phyloP scores from a whole-genome alignment of 208 protist genomes.

The Trypanosomatidae sp. region DNA sequence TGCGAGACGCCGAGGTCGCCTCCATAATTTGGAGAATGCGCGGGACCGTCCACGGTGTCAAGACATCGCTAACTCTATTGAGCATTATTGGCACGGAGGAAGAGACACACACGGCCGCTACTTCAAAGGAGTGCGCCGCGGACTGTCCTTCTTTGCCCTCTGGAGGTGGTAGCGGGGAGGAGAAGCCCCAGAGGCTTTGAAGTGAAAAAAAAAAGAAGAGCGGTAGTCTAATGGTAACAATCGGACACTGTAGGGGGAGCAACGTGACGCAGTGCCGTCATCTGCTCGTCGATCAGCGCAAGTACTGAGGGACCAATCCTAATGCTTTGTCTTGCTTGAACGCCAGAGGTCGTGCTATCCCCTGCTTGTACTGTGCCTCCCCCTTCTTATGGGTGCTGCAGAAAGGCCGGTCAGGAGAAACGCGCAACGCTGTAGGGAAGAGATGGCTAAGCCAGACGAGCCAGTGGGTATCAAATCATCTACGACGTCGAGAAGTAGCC shows the following conservation, averaged over 20 bases:
- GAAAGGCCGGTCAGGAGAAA: not conserved
- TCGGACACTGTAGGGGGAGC: not conserved
- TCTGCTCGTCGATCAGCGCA: not conserved
- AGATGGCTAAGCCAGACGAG: not conserved
- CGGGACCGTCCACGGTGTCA: conserved; percentile 53
- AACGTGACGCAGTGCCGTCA: not conserved
- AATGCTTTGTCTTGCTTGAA: not conserved
- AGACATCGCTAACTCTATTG: conserved; percentile 23
- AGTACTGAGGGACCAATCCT: not conserved
- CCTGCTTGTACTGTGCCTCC: not conserved
- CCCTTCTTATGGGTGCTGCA: not conserved
- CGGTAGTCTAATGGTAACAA: not conserved
- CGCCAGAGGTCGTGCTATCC: not conserved
- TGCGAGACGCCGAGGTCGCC: conserved; percentile 17
- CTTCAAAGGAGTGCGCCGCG: not conserved
- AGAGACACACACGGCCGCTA: not conserved
- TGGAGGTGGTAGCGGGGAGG: not conserved
- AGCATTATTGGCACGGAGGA: conserved; percentile 3
- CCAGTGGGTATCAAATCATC: not conserved
- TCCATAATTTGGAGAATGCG: conserved; percentile 57
- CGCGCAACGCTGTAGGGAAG: not conserved
- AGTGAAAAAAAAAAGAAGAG: not conserved
- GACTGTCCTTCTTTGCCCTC: not conserved
- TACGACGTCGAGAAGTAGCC: not conserved
- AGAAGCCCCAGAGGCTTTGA: not conserved